These are phyloP conservation scores for Lineolata rhizophorae DNA, from an alignment of 495 filamentous ascomycete genomes.

Conservation along the genomic window DNA sequence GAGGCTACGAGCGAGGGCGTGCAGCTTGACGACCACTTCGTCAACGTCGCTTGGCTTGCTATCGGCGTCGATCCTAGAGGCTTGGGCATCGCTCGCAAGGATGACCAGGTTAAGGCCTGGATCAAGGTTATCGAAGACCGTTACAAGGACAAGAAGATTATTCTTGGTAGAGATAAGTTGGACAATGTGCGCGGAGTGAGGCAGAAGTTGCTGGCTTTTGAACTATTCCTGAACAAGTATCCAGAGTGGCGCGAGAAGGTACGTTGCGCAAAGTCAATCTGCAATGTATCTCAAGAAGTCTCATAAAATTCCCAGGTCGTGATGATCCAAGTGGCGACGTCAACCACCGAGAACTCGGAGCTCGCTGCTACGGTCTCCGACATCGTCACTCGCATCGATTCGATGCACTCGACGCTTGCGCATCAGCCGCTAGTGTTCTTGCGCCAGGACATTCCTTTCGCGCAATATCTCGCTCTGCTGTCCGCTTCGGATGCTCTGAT, in stretches of 20 bases:
- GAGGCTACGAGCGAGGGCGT: conserved; percentile 75
- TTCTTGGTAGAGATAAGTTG: conserved; percentile 82
- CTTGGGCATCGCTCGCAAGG: conserved; percentile 46
- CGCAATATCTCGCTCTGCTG: conserved; percentile 73
- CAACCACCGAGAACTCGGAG: conserved; percentile 66
- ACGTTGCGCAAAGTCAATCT: conserved; percentile 2
- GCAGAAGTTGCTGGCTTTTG: conserved; percentile 80
- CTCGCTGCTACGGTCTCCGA: conserved; percentile 72
- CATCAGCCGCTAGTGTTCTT: conserved; percentile 87
- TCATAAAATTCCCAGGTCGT: conserved; percentile 30
- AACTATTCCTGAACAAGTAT: conserved; percentile 81
- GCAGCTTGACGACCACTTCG: conserved; percentile 79
- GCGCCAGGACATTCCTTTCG: conserved; percentile 77
- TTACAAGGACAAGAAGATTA: conserved; percentile 67
- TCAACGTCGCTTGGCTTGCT: conserved; percentile 53
- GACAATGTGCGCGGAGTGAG: conserved; percentile 76
- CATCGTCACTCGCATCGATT: conserved; percentile 84
- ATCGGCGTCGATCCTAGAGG: conserved; percentile 73
- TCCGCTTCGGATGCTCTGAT: conserved; percentile 76
- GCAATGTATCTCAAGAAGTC: neutral
- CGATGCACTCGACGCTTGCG: conserved; percentile 62
- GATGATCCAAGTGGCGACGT: conserved; percentile 80
- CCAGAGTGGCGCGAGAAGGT: conserved; percentile 68
- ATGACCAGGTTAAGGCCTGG: conserved; percentile 53
- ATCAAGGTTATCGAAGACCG: conserved; percentile 53